Evolutionary conservation across 176 grass and related monocot genomes (phyloP), one percentile per base, ranked within the genome.

Genomic region (Themeda triandra): DNA sequence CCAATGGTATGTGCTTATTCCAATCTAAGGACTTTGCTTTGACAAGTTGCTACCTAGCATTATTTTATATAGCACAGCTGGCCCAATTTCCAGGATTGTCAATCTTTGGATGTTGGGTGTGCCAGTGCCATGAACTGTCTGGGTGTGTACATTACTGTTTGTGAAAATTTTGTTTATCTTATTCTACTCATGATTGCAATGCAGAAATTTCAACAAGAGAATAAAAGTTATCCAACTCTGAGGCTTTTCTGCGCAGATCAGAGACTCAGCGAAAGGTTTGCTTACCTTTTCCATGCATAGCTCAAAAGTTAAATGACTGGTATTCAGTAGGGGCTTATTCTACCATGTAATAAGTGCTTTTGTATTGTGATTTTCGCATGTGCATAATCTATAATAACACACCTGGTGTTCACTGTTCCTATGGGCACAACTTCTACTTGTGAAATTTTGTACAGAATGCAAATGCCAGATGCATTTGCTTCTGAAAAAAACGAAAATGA

Each of bases 191-290:
- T 86, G 30, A 64, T 75, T 71, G 23, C 29, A 39, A 89, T 87
- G 62, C 91, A 99, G 96, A 99, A 96, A 99, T 99, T 99, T 90
- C 90, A 92, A 82, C 89, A 99, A 86, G 96, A 99, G 78, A 48
- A 99, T 75, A 86, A 89, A 85, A 91, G 39, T 64, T 99, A 30
- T 90, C 96, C 39, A 88, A 71, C 78, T 87, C 96, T 4, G 91
- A 99, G 69, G 93, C 96, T 70, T 95, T 81, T 83, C 85, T 99
- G 79, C 96, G 96, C 65, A 96, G 96, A 89, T 94, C 89, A 86
- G 91, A 99, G 78, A 90, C 90, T 53, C 86, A 96, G 71, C 77
- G 83, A 77, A 95, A 92, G 93, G 96, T 99, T 42, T 72, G n/a
- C 36, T 45, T 74, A 68, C 84, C 77, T 80, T 42, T 63, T 10